phyloP scores from a whole-genome alignment of 192 early-diverging fungal genomes.

The Umbelopsis isabellina region DNA sequence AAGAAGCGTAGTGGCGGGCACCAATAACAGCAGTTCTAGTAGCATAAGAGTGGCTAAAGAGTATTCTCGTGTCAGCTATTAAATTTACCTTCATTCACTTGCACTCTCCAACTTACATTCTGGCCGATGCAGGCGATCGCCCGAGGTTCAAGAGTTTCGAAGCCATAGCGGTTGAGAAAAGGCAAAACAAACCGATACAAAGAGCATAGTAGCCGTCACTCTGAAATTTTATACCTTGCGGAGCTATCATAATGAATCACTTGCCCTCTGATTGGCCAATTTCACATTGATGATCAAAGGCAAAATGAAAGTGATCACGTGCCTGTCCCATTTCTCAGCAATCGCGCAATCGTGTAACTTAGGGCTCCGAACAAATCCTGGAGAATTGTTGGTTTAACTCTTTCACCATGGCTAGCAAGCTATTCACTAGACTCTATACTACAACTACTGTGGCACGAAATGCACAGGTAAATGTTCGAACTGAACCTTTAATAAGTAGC shows the following conservation, averaged over 20 bases:
- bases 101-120: not conserved
- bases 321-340: not conserved
- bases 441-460: not conserved
- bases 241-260: conserved; percentile 21
- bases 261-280: not conserved
- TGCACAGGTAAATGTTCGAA: not conserved
- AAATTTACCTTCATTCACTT: not conserved
- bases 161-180: conserved; percentile 2
- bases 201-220: conserved; percentile 10
- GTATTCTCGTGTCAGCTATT: not conserved
- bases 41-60: conserved; percentile 2
- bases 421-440: conserved; percentile 5
- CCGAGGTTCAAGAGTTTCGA: not conserved
- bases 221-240: not conserved
- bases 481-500: not conserved
- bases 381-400: no score
- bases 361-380: no score
- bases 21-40: conserved; percentile 24
- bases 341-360: no score
- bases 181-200: not conserved
- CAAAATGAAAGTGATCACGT: not conserved
- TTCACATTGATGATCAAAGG: conserved; percentile 9
- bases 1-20: conserved; percentile 34
- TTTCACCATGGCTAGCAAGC: not conserved
- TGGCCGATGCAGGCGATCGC: not conserved